Percentiles rank a stretch among this genome's conserved stretches.
phyloP scores from a whole-genome alignment of 495 filamentous ascomycete genomes.

The Trichoderma gamsii region DNA sequence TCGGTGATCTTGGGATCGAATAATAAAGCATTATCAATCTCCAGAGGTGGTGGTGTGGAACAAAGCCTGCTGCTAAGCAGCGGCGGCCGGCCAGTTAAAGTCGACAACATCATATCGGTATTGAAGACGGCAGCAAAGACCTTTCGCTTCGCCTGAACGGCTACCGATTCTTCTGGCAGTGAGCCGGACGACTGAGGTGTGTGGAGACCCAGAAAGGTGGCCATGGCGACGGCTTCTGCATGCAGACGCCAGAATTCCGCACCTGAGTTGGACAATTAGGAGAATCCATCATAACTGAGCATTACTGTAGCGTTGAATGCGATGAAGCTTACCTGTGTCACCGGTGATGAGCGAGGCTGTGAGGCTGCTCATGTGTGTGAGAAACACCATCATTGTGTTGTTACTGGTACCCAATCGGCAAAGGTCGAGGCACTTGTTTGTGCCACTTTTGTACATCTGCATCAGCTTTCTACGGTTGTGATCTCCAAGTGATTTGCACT shows the following conservation, averaged over 20 bases:
- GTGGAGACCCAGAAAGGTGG: conserved; percentile 7
- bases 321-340: not conserved
- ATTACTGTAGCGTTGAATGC: not conserved
- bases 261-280: not conserved
- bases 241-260: conserved; percentile 1
- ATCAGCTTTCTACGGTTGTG: not conserved
- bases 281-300: not conserved
- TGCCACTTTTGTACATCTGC: not conserved
- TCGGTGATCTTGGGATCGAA: not conserved
- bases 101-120: conserved; percentile 24
- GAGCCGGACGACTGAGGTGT: not conserved
- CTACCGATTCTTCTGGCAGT: not conserved
- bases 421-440: not conserved
- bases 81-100: conserved; percentile 39
- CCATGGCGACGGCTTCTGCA: not conserved
- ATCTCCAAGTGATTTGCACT: not conserved
- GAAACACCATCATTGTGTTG: conserved; percentile 4
- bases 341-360: not conserved
- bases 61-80: conserved; percentile 50
- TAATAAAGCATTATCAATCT: conserved; percentile 41
- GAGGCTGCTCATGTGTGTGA: not conserved
- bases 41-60: conserved; percentile 47
- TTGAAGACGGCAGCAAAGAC: conserved; percentile 48
- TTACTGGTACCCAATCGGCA: not conserved
- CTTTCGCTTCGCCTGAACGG: conserved; percentile 24